Evolutionary conservation across 1,284 basidiomycete genomes (phyloP).

Genomic region (Gymnopus androsaceus): DNA sequence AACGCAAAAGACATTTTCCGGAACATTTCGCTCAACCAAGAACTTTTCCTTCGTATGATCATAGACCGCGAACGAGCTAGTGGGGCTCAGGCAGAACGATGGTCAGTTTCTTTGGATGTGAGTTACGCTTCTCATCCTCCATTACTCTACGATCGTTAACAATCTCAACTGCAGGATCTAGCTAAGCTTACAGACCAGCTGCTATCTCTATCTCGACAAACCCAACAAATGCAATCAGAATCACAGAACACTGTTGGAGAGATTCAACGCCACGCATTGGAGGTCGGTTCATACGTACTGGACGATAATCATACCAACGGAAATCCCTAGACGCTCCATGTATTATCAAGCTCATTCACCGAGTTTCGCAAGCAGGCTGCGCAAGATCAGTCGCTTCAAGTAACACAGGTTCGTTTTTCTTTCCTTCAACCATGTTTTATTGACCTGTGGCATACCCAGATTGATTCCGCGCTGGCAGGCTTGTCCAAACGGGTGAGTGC

Average conservation of each 20-base stretch:
- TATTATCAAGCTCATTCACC: not conserved
- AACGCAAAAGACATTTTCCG: constrained; percentile 65
- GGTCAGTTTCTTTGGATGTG: constrained; percentile 10
- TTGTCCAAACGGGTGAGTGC: constrained; percentile 5
- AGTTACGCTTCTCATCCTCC: not conserved
- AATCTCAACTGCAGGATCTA: not conserved
- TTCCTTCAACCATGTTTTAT: not conserved
- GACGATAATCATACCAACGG: not conserved
- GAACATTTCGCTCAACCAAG: constrained; percentile 63
- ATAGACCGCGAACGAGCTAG: constrained; percentile 43
- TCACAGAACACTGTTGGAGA: not conserved
- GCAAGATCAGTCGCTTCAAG: not conserved
- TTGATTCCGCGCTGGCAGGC: not conserved
- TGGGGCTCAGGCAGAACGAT: constrained; percentile 16
- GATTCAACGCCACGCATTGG: not conserved
- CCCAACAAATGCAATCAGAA: not conserved
- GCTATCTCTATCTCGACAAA: not conserved
- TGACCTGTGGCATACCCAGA: not conserved
- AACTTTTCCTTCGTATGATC: constrained; percentile 50
- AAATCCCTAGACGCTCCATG: not conserved
- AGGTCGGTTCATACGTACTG: not conserved
- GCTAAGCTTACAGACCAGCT: not conserved
- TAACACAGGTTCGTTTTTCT: not conserved
- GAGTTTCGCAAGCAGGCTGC: constrained; percentile 1
- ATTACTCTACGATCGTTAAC: not conserved